These are phyloP conservation scores for Golubevia pallescens DNA, from an alignment of 1,284 basidiomycete genomes.

Conservation along the genomic window DNA sequence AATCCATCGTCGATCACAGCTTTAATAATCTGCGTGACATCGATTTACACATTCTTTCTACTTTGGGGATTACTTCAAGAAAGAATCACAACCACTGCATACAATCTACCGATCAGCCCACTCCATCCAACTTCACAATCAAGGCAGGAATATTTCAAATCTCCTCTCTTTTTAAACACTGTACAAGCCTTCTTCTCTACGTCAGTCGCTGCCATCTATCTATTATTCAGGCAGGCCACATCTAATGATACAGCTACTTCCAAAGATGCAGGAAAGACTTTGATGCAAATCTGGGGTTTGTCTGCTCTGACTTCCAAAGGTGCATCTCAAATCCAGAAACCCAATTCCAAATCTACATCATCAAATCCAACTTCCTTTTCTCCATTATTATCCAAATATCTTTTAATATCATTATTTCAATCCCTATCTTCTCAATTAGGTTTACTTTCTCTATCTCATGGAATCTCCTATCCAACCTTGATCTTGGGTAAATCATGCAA, in stretches of 20 bases:
- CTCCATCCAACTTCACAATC: not conserved
- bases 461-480: constrained; percentile 95
- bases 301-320: constrained; percentile 38
- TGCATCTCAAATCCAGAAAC: constrained; percentile 7
- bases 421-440: constrained; percentile 92
- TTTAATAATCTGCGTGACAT: constrained; percentile 44
- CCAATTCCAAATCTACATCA: constrained; percentile 9
- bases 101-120: constrained; percentile 11
- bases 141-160: constrained; percentile 71
- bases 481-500: constrained; percentile 99
- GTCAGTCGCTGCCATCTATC: too few species aligned
- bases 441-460: constrained; percentile 86
- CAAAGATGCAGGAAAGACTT: constrained; percentile 63
- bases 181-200: constrained; percentile 83
- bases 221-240: too few species aligned
- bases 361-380: constrained; percentile 64
- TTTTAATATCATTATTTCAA: constrained; percentile 74
- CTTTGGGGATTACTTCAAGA: constrained; percentile 63
- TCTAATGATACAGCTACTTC: too few species aligned
- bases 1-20: too few species aligned
- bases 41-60: constrained; percentile 59
- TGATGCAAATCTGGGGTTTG: constrained; percentile 33
- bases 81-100: constrained; percentile 56
- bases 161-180: constrained; percentile 84
- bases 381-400: constrained; percentile 60